Conservation (phyloP, 73 alveolate species). For the Paramecium sonneborni region DNA sequence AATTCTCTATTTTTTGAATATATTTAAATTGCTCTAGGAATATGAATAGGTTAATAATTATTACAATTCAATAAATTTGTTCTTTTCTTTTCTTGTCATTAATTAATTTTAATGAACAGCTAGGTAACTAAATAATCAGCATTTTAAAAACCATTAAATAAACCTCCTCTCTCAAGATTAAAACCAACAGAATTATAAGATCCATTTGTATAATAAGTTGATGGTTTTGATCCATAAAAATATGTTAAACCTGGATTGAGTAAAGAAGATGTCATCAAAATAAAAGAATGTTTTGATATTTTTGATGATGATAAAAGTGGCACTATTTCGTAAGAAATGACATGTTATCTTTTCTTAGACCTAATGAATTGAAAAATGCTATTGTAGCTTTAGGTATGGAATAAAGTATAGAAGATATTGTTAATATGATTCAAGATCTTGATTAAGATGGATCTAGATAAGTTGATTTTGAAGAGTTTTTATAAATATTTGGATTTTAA, state of each 20-base stretch:
- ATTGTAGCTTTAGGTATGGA: conserved; percentile 39
- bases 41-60: background rate
- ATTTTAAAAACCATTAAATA: background rate
- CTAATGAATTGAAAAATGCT: conserved; percentile 56
- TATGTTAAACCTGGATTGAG: conserved; percentile 70
- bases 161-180: background rate
- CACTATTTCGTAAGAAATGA: conserved; percentile 44
- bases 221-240: conserved; percentile 69
- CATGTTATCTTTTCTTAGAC: background rate
- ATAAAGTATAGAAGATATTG: conserved; percentile 20
- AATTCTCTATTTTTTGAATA: background rate
- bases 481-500: conserved; percentile 54
- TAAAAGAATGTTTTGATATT: conserved; percentile 82
- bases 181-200: background rate
- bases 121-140: background rate
- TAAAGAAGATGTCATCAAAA: conserved; percentile 75
- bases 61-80: background rate
- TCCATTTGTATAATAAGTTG: background rate
- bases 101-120: background rate
- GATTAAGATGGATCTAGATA: conserved; percentile 53
- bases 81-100: background rate
- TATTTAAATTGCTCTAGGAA: background rate
- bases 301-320: conserved; percentile 82
- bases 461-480: conserved; percentile 57
- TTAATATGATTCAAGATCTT: conserved; percentile 45